Base-by-base conservation (phyloP, 371 early-diverging fungal genomes). In the Smittium culicis region DNA sequence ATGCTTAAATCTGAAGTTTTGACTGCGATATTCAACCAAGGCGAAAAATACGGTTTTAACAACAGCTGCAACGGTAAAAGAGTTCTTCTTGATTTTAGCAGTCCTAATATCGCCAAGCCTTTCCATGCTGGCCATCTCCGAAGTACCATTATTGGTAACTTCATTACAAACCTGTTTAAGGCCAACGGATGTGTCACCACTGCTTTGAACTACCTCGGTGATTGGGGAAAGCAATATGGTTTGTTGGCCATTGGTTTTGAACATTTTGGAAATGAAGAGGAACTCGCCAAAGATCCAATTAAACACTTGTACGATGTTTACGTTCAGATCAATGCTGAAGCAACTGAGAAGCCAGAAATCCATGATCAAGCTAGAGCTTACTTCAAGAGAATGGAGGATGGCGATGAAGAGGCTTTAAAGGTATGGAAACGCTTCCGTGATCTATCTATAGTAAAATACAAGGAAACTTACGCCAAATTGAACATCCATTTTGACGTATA, bases 181-280 rank as follows among this genome's bases (percentile, higher is more conserved):
- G 91, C 91, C 29, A 84, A 88, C 73, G 99, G 99, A 11, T 94
- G 90, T 78, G 82, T 88, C 20, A 86, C 88, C 1, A 77, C 90
- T 55, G 83, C 90, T 27, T 91, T 99, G 74, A 99, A 99, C 82
- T 99, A 99, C 79, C 83, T 99, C 33, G 99, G 99, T 45, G 99
- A 99, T 79, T 99, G 99, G 99, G 99, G 99, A 61, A 99, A 99
- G 75, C 99, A 99, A 78, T 99, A 96, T 79, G 99, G 94, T 34
- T 79, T 99, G 64, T 81, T 99, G 70, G 96, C 98, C 17, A 83
- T 99, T 45, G 99, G 98, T 25, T 99, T 82, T 74, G 79, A 86
- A 62, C 85, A 86, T 69, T 90, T 87, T 73, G 97, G 97, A 28
- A 79, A 81, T 69, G 89, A 93, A 71, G 82, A 84, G 61, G 73